phyloP scores from a whole-genome alignment of 108 stramenopile species.

The Fragilariopsis cylindrus region DNA sequence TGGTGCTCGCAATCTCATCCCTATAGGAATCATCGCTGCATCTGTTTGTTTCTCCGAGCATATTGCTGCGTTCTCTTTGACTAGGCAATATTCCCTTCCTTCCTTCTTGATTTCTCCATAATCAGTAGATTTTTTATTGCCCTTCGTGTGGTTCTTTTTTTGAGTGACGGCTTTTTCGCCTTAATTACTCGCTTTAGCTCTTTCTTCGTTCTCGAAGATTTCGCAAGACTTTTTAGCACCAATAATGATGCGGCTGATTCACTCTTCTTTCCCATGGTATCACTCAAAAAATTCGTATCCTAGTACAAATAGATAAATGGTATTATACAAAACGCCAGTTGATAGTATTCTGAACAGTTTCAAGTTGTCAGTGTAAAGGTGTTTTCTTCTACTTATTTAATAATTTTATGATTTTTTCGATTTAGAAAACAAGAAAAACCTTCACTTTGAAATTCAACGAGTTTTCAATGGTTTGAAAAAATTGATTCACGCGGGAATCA shows the following conservation, averaged over 20 bases:
- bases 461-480: no score
- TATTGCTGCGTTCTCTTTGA: background rate
- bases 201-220: conserved; percentile 19
- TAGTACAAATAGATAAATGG: no score
- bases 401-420: no score
- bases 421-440: no score
- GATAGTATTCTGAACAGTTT: no score
- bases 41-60: conserved; percentile 3
- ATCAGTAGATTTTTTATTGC: conserved; percentile 45
- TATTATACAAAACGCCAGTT: no score
- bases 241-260: conserved; percentile 4
- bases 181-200: conserved; percentile 27
- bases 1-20: conserved; percentile 42
- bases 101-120: conserved; percentile 44
- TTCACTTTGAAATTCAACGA: no score
- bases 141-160: conserved; percentile 29
- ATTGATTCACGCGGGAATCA: no score
- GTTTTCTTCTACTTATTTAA: no score
- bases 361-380: no score
- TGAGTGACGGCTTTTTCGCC: conserved; percentile 14
- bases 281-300: background rate
- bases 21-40: conserved; percentile 49
- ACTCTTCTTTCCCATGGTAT: conserved; percentile 10
- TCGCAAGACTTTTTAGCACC: conserved; percentile 3
- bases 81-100: conserved; percentile 35